Evolutionary conservation across 2,329 filamentous ascomycete genomes (phyloP).

Genomic region (Alternaria panax): DNA sequence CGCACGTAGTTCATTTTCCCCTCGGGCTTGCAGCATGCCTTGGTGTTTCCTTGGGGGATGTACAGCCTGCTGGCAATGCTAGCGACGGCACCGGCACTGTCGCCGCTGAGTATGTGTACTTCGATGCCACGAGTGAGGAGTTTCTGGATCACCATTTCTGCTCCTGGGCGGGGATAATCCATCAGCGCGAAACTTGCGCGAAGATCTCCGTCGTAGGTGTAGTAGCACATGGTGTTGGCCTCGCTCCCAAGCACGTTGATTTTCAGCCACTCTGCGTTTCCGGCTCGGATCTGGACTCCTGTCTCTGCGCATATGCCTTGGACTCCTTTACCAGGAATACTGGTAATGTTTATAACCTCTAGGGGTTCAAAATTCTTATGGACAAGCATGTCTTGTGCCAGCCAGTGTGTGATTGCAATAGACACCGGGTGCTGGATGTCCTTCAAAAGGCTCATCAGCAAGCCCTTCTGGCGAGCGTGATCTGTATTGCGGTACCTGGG

Average conservation of each 20-base stretch:
- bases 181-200: constrained; percentile 61
- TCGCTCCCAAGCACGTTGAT: constrained; percentile 37
- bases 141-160: constrained; percentile 59
- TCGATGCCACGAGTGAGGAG: constrained; percentile 59
- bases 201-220: constrained; percentile 45
- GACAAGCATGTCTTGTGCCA: constrained; percentile 13
- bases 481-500: constrained; percentile 24
- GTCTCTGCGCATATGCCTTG: constrained; percentile 44
- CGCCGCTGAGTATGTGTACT: constrained; percentile 65
- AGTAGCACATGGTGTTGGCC: constrained; percentile 46
- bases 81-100: constrained; percentile 59
- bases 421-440: constrained; percentile 63
- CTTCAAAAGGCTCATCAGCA: constrained; percentile 52
- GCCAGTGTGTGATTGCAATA: constrained; percentile 49
- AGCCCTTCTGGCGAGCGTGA: constrained; percentile 19
- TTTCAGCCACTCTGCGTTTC: constrained; percentile 59
- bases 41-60: constrained; percentile 52
- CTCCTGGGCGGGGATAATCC: constrained; percentile 58
- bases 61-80: constrained; percentile 52
- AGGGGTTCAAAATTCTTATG: constrained; percentile 14
- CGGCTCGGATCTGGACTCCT: constrained; percentile 49
- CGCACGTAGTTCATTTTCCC: constrained; percentile 64
- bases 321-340: constrained; percentile 55
- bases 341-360: constrained; percentile 38
- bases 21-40: constrained; percentile 58